Base-by-base conservation (phyloP, 176 grass and related monocot species). In the Musa itinerans region DNA sequence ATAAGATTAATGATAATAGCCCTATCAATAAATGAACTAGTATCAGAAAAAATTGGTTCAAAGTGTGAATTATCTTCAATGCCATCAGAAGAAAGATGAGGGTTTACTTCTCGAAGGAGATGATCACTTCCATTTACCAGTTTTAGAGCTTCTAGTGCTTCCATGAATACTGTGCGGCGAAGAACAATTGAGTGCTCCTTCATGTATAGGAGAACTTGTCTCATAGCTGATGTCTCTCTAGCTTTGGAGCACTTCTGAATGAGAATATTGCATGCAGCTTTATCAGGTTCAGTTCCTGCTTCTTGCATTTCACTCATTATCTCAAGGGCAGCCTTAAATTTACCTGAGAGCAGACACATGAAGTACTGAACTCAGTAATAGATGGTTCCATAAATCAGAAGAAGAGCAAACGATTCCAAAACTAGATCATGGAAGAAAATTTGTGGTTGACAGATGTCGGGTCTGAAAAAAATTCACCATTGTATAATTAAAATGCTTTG, bases 21-120 rank as follows among this genome's bases (percentile, higher is more conserved):
- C 84, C 80, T 92, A 80, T 85, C 71, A 70, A 78, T 81, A 72
- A 85, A 80, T 74, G 79, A 89, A 8, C 63, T 67, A 69, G 50
- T 75, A 79, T 89, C 61, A 65, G 82, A 73, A 74, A 71, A 80
- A 76, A 64, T 72, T 57, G 68, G 26, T 54, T 89, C 77, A 83
- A 16, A 81, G 23, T 87, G 20, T 11, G 63, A 27, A 52, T 80
- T 23, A 52, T 80, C 56, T 22, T 80, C 87, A 29, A 85, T 76
- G 71, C 82, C 80, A 87, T 92, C 87, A 52, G 65, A 87, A 58
- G 82, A 54, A 68, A 89, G 84, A 79, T 89, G 84, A 52, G 80
- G 87, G 59, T 92, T 92, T 80, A 87, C 87, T 85, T 89, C 84
- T 57, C 80, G 82, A 63, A 92, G 90, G 74, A 92, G 87, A 83